A percentile compares a stretch with the other conserved stretches of the same genome.
phyloP scores from a whole-genome alignment of 305 asterid species.

The Lippia alba region DNA sequence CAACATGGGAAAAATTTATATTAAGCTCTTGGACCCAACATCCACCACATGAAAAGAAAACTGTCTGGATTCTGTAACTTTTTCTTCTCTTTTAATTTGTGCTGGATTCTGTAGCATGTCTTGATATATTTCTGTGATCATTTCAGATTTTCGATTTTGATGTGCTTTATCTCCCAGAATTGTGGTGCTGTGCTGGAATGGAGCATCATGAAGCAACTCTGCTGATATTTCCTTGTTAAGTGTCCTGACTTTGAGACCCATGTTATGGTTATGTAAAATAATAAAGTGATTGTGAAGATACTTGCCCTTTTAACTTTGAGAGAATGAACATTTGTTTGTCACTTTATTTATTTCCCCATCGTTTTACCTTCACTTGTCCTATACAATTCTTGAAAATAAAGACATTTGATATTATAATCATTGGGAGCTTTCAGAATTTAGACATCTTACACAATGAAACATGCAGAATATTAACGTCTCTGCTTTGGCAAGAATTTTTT shows the following conservation, averaged over 20 bases:
- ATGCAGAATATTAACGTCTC: not conserved
- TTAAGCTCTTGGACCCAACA: not conserved
- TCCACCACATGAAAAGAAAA: not conserved
- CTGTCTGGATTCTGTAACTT: not conserved
- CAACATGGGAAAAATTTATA: not conserved
- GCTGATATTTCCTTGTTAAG: slow-evolving; percentile 18
- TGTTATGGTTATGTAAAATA: slow-evolving; percentile 34
- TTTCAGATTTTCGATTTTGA: not conserved
- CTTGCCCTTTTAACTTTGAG: slow-evolving; percentile 23
- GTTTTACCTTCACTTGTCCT: not conserved
- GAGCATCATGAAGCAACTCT: slow-evolving; percentile 28
- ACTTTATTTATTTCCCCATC: slow-evolving; percentile 1
- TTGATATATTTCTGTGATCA: not conserved
- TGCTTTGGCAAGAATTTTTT: not conserved
- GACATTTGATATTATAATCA: not conserved
- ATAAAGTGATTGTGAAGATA: slow-evolving; percentile 40
- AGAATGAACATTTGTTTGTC: slow-evolving; percentile 9
- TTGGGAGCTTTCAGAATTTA: not conserved
- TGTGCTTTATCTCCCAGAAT: slow-evolving; percentile 27
- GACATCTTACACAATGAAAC: not conserved
- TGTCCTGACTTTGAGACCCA: slow-evolving; percentile 9
- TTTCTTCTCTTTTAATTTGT: too few species aligned
- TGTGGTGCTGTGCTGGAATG: slow-evolving; percentile 27
- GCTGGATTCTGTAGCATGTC: too few species aligned
- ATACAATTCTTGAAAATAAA: slow-evolving; percentile 7